phyloP scores from a whole-genome alignment of 2,329 filamentous ascomycete species.

The Calonectria pauciramosa region DNA sequence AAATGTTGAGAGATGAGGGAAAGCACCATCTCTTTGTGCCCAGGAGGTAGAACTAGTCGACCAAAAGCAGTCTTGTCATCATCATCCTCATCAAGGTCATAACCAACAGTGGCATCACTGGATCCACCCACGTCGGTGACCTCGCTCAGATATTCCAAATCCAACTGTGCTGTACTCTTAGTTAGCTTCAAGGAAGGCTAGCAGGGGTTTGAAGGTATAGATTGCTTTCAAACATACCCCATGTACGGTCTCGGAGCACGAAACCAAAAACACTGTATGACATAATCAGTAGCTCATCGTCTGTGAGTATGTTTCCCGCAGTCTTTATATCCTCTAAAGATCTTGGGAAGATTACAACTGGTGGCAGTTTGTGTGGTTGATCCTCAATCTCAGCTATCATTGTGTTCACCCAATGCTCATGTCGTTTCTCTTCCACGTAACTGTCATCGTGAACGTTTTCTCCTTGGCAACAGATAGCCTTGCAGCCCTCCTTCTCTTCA shows the following conservation, averaged over 20 bases:
- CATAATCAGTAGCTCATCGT: conserved; percentile 49
- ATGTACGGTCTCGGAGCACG: conserved; percentile 49
- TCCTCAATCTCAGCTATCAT: not conserved
- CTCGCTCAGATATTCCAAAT: not conserved
- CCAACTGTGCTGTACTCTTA: not conserved
- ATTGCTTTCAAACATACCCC: conserved; percentile 42
- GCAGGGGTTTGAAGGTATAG: not conserved
- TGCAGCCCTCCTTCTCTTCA: not conserved
- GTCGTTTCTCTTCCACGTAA: not conserved
- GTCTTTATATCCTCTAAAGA: not conserved
- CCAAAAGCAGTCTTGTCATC: not conserved
- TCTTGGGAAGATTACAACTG: not conserved
- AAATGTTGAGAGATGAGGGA: not conserved
- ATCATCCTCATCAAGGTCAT: not conserved
- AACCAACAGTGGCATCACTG: too few relatives aligned
- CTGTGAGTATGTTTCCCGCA: not conserved
- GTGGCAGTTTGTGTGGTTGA: not conserved
- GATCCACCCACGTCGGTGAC: not conserved
- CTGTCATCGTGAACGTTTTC: not conserved
- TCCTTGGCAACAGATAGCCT: not conserved
- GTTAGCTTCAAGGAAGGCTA: not conserved
- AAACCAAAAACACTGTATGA: conserved; percentile 50
- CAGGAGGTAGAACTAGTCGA: not conserved
- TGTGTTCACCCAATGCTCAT: not conserved
- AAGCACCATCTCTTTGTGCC: not conserved